Conservation (phyloP, 441 rosid species). For the Populus hybrid region DNA sequence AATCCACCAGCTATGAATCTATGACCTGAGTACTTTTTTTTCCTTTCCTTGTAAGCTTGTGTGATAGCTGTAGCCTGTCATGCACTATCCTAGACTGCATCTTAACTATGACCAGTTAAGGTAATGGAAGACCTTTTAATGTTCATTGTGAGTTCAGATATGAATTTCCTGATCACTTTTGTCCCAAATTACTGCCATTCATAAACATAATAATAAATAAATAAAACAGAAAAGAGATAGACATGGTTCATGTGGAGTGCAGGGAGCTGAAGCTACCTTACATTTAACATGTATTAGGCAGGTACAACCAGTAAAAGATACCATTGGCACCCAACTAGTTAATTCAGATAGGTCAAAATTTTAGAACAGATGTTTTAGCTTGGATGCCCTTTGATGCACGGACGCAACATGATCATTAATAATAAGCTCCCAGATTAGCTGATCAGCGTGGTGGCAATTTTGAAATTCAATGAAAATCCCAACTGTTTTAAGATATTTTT, state of each 20-base stretch:
- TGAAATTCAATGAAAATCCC: conserved; percentile 5
- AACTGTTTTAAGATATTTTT: neutral
- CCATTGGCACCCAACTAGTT: neutral
- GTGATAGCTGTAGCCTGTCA: neutral
- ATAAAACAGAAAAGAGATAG: too few relatives aligned
- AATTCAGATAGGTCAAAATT: neutral
- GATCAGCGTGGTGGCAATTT: neutral
- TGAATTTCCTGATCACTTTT: neutral
- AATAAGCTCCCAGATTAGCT: neutral
- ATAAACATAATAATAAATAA: neutral
- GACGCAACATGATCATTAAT: neutral
- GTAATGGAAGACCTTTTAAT: neutral
- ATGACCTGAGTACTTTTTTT: neutral
- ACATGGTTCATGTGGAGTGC: too few relatives aligned
- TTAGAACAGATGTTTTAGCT: neutral
- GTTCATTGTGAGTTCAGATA: neutral
- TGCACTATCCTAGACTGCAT: neutral
- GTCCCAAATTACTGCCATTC: neutral
- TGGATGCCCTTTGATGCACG: neutral
- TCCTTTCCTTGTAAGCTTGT: neutral
- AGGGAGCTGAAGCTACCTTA: neutral
- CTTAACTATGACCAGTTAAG: neutral
- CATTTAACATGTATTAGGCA: neutral
- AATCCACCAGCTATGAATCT: neutral
- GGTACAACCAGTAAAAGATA: neutral